These are phyloP conservation scores for Globisporangium takayamanum DNA, from an alignment of 352 stramenopile genomes.

Conservation along the genomic window DNA sequence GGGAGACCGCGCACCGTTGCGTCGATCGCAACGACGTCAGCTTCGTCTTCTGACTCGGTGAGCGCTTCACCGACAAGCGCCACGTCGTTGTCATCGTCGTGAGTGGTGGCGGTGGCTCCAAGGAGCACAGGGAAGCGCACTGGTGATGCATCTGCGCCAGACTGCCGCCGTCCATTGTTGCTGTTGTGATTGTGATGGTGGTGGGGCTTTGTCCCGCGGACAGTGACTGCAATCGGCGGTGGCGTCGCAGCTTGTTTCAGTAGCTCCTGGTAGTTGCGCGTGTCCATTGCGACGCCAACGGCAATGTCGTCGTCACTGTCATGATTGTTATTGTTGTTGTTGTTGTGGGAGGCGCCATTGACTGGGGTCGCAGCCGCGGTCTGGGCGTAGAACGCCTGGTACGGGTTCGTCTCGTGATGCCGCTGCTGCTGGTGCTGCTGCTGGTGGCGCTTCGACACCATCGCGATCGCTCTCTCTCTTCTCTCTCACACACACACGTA, in stretches of 20 bases:
- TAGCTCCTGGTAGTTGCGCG: conserved; percentile 55
- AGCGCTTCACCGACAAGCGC: conserved; percentile 3
- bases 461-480: not conserved
- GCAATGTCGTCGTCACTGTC: conserved; percentile 4
- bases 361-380: conserved; percentile 8
- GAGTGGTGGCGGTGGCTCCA: not conserved
- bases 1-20: conserved; percentile 17
- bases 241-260: conserved; percentile 21
- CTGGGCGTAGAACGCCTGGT: conserved; percentile 12
- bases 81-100: not conserved
- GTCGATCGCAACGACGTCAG: conserved; percentile 1
- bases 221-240: conserved; percentile 13
- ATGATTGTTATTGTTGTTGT: not conserved
- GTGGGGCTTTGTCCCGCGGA: conserved; percentile 7
- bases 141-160: too few relatives aligned
- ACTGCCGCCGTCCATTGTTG: not conserved
- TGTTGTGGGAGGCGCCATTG: not conserved
- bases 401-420: conserved; percentile 16
- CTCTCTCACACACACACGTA: too few relatives aligned
- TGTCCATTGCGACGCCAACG: conserved; percentile 52
- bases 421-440: not conserved
- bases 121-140: conserved; percentile 10
- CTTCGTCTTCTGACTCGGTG: not conserved
- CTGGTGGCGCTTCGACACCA: not conserved
- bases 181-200: not conserved